phyloP scores from a whole-genome alignment of 139 green algal genomes.

The Protoeuglena noctilucae region DNA sequence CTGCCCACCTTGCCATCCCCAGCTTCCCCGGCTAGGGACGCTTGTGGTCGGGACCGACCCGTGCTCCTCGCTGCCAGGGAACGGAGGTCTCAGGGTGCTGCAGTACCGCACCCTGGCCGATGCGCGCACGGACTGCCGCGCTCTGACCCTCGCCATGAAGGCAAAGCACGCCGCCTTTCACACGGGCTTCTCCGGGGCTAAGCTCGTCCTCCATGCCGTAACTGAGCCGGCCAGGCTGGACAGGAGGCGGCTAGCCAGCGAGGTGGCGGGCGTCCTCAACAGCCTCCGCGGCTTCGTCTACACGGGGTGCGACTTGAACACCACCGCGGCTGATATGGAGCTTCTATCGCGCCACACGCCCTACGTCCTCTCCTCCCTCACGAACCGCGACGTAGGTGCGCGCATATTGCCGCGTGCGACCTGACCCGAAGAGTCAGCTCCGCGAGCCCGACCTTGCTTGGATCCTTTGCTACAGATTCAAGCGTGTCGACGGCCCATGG shows the following conservation, averaged over 20 bases:
- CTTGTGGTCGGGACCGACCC: slow-evolving; percentile 3
- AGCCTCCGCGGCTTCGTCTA: slow-evolving; percentile 1
- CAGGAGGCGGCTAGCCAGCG: slow-evolving; percentile 6
- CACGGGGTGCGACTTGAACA: slow-evolving; percentile 12
- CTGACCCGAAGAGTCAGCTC: too few relatives aligned
- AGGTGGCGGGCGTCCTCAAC: slow-evolving; percentile 5
- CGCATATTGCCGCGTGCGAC: too few relatives aligned
- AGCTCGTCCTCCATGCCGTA: slow-evolving; percentile 5
- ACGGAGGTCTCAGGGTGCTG: slow-evolving; percentile 2
- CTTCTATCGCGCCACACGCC: background rate
- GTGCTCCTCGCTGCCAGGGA: background rate
- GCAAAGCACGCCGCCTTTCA: slow-evolving; percentile 8
- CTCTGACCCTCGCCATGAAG: slow-evolving; percentile 3
- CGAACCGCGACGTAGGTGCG: too few relatives aligned
- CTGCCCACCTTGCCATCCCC: too few relatives aligned
- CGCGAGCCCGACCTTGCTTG: too few relatives aligned
- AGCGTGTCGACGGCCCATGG: slow-evolving; percentile 5
- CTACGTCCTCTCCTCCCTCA: slow-evolving; percentile 6
- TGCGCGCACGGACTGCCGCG: background rate
- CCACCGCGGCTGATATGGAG: slow-evolving; percentile 4
- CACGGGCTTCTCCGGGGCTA: slow-evolving; percentile 11
- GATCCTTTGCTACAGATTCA: background rate
- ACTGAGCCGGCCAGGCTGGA: background rate
- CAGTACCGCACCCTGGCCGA: slow-evolving; percentile 2
- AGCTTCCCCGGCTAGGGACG: too few relatives aligned